These are phyloP conservation scores for Pseudonectria buxi DNA, from an alignment of 2,329 filamentous ascomycete genomes.

Conservation along the genomic window DNA sequence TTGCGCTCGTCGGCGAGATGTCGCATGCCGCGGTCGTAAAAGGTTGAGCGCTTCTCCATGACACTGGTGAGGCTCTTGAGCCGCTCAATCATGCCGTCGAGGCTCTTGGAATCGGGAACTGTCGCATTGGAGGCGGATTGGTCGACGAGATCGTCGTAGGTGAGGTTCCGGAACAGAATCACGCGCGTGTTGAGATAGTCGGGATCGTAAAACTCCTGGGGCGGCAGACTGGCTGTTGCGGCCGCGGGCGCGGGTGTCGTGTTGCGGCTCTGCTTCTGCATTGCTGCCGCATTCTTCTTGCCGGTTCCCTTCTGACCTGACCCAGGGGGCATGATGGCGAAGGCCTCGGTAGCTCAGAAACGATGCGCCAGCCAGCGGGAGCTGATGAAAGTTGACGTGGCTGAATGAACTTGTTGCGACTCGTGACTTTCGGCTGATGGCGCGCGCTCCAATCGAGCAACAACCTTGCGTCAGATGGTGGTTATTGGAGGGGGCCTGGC, in stretches of 20 bases:
- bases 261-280: slow-evolving; percentile 68
- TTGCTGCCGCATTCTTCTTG: slow-evolving; percentile 56
- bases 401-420: too few species aligned
- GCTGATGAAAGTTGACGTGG: too few species aligned
- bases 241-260: slow-evolving; percentile 54
- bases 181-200: slow-evolving; percentile 61
- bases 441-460: too few species aligned
- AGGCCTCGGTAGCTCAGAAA: neutral
- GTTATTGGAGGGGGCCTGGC: too few species aligned
- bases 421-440: too few species aligned
- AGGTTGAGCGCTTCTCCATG: slow-evolving; percentile 59
- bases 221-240: slow-evolving; percentile 45
- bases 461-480: too few species aligned
- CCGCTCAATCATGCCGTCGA: slow-evolving; percentile 57
- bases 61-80: slow-evolving; percentile 59
- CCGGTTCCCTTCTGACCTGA: slow-evolving; percentile 56
- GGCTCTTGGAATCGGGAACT: slow-evolving; percentile 56
- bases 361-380: too few species aligned
- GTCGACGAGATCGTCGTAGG: slow-evolving; percentile 65
- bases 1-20: slow-evolving; percentile 61
- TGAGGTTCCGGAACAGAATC: slow-evolving; percentile 51
- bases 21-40: slow-evolving; percentile 68
- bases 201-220: slow-evolving; percentile 50
- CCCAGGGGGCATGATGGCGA: slow-evolving; percentile 46
- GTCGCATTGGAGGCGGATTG: slow-evolving; percentile 48